Conservation (phyloP, 2,329 filamentous ascomycete species). For the Exophiala dermatitidis region DNA sequence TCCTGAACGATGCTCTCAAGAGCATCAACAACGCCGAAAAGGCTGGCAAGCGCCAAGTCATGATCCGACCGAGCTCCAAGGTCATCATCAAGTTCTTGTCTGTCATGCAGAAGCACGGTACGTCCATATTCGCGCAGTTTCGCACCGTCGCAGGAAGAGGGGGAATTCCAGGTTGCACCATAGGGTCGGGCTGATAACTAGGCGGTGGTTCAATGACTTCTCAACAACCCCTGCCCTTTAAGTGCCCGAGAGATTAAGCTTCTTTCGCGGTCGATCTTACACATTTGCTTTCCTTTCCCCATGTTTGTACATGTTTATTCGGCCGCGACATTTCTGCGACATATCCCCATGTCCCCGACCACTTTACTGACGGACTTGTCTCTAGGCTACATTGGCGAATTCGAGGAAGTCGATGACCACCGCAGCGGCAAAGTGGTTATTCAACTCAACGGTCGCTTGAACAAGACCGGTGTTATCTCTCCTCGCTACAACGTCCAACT, state of each 20-base stretch:
- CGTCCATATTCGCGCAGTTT: constrained; percentile 37
- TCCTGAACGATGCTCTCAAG: constrained; percentile 98
- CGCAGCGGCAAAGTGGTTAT: constrained; percentile 99
- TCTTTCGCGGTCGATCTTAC: constrained; percentile 77
- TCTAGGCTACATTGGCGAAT: constrained; percentile 96
- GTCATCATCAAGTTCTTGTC: constrained; percentile 99
- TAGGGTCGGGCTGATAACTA: constrained; percentile 97
- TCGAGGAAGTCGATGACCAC: constrained; percentile 99
- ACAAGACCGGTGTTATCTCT: constrained; percentile 99
- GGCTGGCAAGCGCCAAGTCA: constrained; percentile 96
- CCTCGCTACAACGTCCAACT: constrained; percentile 99
- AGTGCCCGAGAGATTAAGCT: constrained; percentile 92
- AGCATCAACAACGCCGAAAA: constrained; percentile 99
- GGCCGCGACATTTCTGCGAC: constrained; percentile 62
- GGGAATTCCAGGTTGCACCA: constrained; percentile 21
- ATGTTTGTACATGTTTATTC: constrained; percentile 92
- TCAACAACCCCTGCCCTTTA: constrained; percentile 98
- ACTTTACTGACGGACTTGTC: constrained; percentile 44
- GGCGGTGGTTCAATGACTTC: constrained; percentile 73
- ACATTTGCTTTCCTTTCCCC: constrained; percentile 58
- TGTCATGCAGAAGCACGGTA: constrained; percentile 99
- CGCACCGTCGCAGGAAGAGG: constrained; percentile 14
- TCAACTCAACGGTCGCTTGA: constrained; percentile 97
- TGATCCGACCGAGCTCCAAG: constrained; percentile 98
- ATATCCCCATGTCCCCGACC: neutral